These are phyloP conservation scores for Neofusicoccum kwambonambiense DNA, from an alignment of 2,329 filamentous ascomycete genomes.

Conservation along the genomic window DNA sequence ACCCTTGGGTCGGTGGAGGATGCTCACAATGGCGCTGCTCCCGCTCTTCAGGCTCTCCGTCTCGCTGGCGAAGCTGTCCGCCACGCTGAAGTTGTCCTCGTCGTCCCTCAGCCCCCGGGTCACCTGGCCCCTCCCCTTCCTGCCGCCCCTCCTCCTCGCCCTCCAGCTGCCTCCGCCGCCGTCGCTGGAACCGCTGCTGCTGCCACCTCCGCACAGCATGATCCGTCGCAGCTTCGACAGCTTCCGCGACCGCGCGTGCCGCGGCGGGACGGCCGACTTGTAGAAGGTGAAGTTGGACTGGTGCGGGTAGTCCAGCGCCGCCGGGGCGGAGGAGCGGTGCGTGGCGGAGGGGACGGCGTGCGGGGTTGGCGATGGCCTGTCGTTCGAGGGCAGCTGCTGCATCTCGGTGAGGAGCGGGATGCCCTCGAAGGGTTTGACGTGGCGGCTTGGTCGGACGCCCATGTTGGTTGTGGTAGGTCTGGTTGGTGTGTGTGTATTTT, in stretches of 20 bases:
- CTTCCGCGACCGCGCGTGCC: neutral
- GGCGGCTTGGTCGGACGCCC: neutral
- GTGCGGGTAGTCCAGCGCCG: neutral
- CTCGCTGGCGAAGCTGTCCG: neutral
- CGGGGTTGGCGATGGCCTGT: neutral
- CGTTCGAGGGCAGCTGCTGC: neutral
- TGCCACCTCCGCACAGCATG: neutral
- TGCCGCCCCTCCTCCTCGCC: neutral
- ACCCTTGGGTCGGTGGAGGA: neutral
- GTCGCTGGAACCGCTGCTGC: neutral
- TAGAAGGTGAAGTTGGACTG: neutral
- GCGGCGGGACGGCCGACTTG: neutral
- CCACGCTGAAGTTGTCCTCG: neutral
- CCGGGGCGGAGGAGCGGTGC: neutral
- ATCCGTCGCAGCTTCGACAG: neutral
- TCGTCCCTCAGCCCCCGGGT: neutral
- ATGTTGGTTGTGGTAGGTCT: neutral
- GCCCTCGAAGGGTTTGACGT: neutral
- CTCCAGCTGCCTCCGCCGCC: neutral
- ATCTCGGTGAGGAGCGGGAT: conserved; percentile 5
- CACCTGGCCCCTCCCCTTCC: neutral
- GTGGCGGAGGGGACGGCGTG: too few species aligned
- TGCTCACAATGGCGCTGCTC: neutral
- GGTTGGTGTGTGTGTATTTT: neutral
- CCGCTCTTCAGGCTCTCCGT: neutral